These are phyloP conservation scores for Elsinoe perseae DNA, from an alignment of 2,329 filamentous ascomycete species.

Conservation along the genomic window DNA sequence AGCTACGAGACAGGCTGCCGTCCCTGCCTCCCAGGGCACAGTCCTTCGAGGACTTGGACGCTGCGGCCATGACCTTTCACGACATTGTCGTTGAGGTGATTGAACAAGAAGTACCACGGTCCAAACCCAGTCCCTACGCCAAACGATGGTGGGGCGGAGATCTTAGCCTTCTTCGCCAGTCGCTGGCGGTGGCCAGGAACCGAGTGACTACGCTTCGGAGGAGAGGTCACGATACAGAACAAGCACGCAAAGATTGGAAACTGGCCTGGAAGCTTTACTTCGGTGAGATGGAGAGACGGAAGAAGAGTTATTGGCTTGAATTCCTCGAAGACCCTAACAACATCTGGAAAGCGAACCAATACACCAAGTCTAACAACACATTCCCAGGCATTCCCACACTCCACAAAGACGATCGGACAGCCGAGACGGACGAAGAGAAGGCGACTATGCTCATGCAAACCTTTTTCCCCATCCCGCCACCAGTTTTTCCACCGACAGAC, in stretches of 20 bases:
- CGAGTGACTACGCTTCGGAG: not conserved
- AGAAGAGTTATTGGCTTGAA: constrained; percentile 4
- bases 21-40: too few species aligned
- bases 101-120: constrained; percentile 17
- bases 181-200: not conserved
- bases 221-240: constrained; percentile 14
- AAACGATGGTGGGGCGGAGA: constrained; percentile 28
- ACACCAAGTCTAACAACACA: not conserved
- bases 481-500: not conserved
- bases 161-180: not conserved
- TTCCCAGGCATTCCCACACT: constrained; percentile 5
- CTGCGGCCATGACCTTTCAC: too few species aligned
- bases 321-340: constrained; percentile 12
- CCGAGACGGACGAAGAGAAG: constrained; percentile 11
- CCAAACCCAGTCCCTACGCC: constrained; percentile 25
- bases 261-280: not conserved
- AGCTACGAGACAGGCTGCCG: too few species aligned
- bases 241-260: constrained; percentile 23
- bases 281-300: not conserved
- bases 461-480: constrained; percentile 14
- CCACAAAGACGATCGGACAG: not conserved
- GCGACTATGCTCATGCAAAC: constrained; percentile 9
- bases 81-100: too few species aligned
- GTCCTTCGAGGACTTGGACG: too few species aligned
- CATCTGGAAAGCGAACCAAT: constrained; percentile 9